Conservation (phyloP, 2,329 filamentous ascomycete genomes). For the Ascochyta viciae-villosae region DNA sequence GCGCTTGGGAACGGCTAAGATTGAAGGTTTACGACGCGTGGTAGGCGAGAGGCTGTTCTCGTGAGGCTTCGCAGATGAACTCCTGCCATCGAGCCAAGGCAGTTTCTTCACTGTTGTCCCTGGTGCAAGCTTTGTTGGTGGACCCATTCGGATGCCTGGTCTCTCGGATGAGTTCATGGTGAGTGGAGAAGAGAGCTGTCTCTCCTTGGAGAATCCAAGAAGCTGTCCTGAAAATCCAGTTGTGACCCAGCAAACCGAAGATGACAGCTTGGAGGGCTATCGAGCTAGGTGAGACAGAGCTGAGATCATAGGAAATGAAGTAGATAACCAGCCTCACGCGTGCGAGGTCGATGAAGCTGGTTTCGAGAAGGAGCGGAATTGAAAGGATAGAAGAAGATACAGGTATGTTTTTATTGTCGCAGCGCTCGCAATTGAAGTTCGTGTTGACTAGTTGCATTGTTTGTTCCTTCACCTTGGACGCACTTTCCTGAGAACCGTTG, state of each 20-base stretch:
- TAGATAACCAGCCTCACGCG: constrained; percentile 22
- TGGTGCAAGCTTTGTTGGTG: constrained; percentile 15
- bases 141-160: neutral
- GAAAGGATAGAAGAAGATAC: constrained; percentile 17
- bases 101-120: constrained; percentile 28
- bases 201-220: neutral
- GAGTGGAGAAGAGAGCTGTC: neutral
- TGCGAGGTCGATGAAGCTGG: constrained; percentile 22
- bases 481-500: neutral
- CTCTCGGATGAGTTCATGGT: neutral
- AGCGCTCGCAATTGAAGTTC: neutral
- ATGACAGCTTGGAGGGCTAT: neutral
- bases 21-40: constrained; percentile 13
- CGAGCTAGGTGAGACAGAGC: neutral
- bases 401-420: constrained; percentile 16
- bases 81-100: constrained; percentile 42
- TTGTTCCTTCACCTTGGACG: neutral
- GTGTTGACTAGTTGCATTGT: constrained; percentile 2
- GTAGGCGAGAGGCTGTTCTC: constrained; percentile 12
- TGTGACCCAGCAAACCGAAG: neutral
- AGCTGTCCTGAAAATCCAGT: neutral
- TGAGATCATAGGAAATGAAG: constrained; percentile 1
- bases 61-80: constrained; percentile 7
- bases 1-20: neutral
- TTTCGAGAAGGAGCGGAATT: constrained; percentile 6